Evolutionary conservation across 805 yeast genomes (phyloP).

Genomic region (Wickerhamiella spandovensis): DNA sequence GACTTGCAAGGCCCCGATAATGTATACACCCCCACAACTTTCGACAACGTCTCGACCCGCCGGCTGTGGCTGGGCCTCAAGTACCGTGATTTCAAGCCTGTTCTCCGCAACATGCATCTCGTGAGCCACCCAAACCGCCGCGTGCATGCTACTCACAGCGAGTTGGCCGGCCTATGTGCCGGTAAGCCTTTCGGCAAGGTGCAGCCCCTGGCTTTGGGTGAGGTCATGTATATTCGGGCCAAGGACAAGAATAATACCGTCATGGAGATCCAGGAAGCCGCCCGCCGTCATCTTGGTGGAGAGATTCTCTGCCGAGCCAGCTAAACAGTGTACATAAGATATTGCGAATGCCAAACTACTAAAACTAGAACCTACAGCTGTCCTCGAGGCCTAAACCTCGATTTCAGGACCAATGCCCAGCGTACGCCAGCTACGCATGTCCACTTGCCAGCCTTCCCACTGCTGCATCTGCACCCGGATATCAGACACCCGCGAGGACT

Average conservation of each 20-base stretch:
- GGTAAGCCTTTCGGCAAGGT: conserved; percentile 67
- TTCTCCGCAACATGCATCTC: conserved; percentile 54
- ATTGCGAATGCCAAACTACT: background rate
- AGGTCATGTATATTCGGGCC: conserved; percentile 57
- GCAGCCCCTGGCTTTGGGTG: conserved; percentile 79
- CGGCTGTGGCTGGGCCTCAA: conserved; percentile 87
- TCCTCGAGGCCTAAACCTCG: conserved; percentile 21
- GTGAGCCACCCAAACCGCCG: conserved; percentile 78
- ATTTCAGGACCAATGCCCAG: conserved; percentile 52
- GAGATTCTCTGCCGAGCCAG: conserved; percentile 62
- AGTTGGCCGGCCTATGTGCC: conserved; percentile 56
- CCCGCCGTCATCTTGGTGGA: conserved; percentile 55
- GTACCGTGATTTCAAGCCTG: conserved; percentile 69
- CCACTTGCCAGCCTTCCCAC: conserved; percentile 80
- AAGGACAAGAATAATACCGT: conserved; percentile 35
- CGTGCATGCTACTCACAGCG: conserved; percentile 48
- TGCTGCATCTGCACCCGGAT: conserved; percentile 39
- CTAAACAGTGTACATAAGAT: conserved; percentile 3
- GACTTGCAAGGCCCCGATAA: conserved; percentile 72
- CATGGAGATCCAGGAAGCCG: conserved; percentile 76
- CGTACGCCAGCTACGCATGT: conserved; percentile 72
- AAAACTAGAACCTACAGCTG: background rate
- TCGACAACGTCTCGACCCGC: conserved; percentile 73
- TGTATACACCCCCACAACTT: conserved; percentile 48
- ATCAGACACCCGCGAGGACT: conserved; percentile 38